phyloP scores from a whole-genome alignment of 768 basidiomycete species.

The Mycena vulgaris region DNA sequence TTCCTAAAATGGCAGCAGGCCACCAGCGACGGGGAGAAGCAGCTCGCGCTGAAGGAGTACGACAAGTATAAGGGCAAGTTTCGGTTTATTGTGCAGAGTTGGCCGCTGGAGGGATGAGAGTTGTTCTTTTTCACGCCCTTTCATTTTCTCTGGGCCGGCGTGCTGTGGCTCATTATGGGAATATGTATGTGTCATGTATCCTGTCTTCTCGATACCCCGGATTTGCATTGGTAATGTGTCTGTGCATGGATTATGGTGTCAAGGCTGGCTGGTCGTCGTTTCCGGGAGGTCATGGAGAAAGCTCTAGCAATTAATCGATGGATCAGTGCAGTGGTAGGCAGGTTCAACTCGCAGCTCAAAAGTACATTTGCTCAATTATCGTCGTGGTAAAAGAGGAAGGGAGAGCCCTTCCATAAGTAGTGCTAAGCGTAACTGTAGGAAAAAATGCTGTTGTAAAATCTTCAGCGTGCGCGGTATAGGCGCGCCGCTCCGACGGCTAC shows the following conservation, averaged over 20 bases:
- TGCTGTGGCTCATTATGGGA: constrained; percentile 17
- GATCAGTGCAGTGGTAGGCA: constrained; percentile 7
- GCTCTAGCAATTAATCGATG: constrained; percentile 4
- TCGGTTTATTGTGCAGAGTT: constrained; percentile 32
- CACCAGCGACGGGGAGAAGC: constrained; percentile 17
- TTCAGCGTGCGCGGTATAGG: constrained; percentile 7
- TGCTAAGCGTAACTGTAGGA: constrained; percentile 1
- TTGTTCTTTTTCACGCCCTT: constrained; percentile 1
- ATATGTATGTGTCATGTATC: constrained; percentile 13
- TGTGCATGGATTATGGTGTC: constrained; percentile 6
- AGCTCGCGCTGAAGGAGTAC: constrained; percentile 33
- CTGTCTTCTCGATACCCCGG: constrained; percentile 13
- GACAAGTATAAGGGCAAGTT: constrained; percentile 34
- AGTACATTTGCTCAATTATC: constrained; percentile 1
- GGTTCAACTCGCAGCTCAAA: constrained; percentile 14
- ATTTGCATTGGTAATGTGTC: constrained; percentile 5
- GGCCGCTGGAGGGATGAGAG: constrained; percentile 26
- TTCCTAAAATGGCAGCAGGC: constrained; percentile 34
- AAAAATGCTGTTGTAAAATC: constrained; percentile 5
- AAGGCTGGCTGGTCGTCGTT: constrained; percentile 1
- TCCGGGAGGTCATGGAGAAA: constrained; percentile 2
- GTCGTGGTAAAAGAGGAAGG: constrained; percentile 5
- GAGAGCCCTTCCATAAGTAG: constrained; percentile 9
- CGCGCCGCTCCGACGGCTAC: neutral
- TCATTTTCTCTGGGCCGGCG: constrained; percentile 11